Evolutionary conservation across 2,329 filamentous ascomycete genomes (phyloP), one percentile per base, ranked within the genome.

Genomic region (Neonectria faginata): DNA sequence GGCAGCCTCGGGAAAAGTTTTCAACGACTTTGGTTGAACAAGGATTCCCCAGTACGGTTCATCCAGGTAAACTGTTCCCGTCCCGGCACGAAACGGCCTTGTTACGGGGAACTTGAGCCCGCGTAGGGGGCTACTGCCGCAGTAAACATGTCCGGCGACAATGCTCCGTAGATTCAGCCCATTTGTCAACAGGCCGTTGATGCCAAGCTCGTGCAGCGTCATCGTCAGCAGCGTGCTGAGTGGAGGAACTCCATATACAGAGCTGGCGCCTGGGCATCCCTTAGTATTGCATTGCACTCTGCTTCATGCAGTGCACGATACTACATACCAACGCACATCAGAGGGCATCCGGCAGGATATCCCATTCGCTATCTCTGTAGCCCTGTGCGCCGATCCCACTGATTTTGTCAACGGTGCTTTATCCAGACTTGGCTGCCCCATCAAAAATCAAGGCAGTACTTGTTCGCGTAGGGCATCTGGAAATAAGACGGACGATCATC

Each of bases 231-330:
- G 36, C 14, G 36, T n/a, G 47, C 36, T 44, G 44, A 9, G 55
- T n/a, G 27, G n/a, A 47, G 20, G 25, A 29, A 20, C 60, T 63
- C 60, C 55, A 42, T 48, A 50, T 54, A 41, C 60, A 22, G 48
- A 58, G 57, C 5, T 10, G 48, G 53, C 41, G 42, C 50, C 42
- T 45, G 33, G 12, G 33, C 33, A 36, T 36, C 14, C 14, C 12
- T 16, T 14, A 36, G 33, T 36, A 16, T 4, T 36, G 14, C 6
- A 39, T 10, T 36, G 36, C 3, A n/a, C 20, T 12, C 44, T 20
- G 20, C 44, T 14, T 47, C 12, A 47, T 47, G 44, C 44, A 47
- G 44, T 31, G 27, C 9, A 29, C 9, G 22, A 5, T 3, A 25
- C 22, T 29, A 29, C 27, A 7, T 29, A 29, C 27, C 6, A 29